Percentiles rank a stretch among this genome's conserved stretches.
These are phyloP conservation scores for Passalora sequoiae DNA, from an alignment of 2,329 filamentous ascomycete genomes.

Conservation along the genomic window DNA sequence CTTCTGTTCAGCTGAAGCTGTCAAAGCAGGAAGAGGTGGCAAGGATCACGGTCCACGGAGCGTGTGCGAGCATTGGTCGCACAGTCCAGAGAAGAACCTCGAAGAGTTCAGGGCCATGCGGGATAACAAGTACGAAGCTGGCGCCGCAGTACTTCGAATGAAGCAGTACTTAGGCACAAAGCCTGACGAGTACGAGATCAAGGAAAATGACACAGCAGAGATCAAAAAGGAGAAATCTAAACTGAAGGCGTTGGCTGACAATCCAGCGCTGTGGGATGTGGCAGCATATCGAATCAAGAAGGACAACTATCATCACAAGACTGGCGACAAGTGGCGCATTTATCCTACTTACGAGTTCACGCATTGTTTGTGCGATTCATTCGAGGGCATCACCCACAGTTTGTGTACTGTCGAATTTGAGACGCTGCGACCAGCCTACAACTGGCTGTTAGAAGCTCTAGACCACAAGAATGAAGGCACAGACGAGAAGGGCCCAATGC, in stretches of 20 bases:
- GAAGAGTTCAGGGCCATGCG: slow-evolving; percentile 83
- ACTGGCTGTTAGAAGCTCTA: slow-evolving; percentile 78
- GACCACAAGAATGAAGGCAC: slow-evolving; percentile 67
- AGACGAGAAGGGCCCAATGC: slow-evolving; percentile 64
- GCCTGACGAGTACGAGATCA: slow-evolving; percentile 33
- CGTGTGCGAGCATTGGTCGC: slow-evolving; percentile 73
- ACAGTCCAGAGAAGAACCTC: slow-evolving; percentile 69
- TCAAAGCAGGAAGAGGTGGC: slow-evolving; percentile 82
- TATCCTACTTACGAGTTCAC: slow-evolving; percentile 90
- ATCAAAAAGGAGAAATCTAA: slow-evolving; percentile 33
- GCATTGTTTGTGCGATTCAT: slow-evolving; percentile 85
- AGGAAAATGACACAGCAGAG: slow-evolving; percentile 30
- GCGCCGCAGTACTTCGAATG: slow-evolving; percentile 83
- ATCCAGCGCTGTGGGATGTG: slow-evolving; percentile 95
- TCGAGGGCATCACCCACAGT: slow-evolving; percentile 86
- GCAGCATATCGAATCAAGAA: slow-evolving; percentile 82
- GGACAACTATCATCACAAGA: slow-evolving; percentile 68
- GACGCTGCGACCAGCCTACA: slow-evolving; percentile 77
- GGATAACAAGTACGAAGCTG: slow-evolving; percentile 82
- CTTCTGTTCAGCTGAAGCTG: slow-evolving; percentile 75
- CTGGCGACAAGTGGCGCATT: slow-evolving; percentile 79
- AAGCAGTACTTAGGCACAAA: slow-evolving; percentile 68
- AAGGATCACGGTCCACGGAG: slow-evolving; percentile 64
- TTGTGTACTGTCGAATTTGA: slow-evolving; percentile 93
- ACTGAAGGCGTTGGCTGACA: slow-evolving; percentile 53